A percentile compares a stretch with the other conserved stretches of the same genome.
phyloP scores from a whole-genome alignment of 208 protist genomes.

The Trypanosoma melophagium region DNA sequence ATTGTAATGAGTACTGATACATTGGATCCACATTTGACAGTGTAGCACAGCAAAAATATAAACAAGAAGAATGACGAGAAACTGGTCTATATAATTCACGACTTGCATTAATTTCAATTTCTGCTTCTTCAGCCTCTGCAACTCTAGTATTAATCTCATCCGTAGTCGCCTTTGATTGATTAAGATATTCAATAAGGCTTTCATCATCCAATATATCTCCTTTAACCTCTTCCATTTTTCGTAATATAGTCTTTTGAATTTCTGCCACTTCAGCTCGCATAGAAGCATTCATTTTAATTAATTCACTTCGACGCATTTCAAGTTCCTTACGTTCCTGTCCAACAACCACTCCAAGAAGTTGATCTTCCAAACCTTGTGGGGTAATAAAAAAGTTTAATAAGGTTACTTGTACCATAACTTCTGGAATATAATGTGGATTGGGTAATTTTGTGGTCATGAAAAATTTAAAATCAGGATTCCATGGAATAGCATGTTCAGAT shows the following conservation, averaged over 20 bases:
- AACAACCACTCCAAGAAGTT: slow-evolving; percentile 97
- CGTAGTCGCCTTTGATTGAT: slow-evolving; percentile 96
- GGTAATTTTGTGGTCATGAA: slow-evolving; percentile 98
- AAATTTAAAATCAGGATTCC: slow-evolving; percentile 96
- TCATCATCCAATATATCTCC: slow-evolving; percentile 98
- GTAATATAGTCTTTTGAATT: slow-evolving; percentile 96
- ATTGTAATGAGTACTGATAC: slow-evolving; percentile 97
- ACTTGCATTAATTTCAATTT: slow-evolving; percentile 96
- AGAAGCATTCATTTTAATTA: slow-evolving; percentile 95
- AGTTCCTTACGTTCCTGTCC: slow-evolving; percentile 97
- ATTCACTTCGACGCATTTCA: slow-evolving; percentile 92
- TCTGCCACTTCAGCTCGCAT: slow-evolving; percentile 96
- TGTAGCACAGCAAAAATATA: slow-evolving; percentile 98
- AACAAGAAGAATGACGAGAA: slow-evolving; percentile 92
- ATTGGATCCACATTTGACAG: slow-evolving; percentile 95
- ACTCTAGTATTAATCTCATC: slow-evolving; percentile 92
- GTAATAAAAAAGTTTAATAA: slow-evolving; percentile 99
- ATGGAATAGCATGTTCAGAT: slow-evolving; percentile 95
- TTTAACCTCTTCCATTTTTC: slow-evolving; percentile 93
- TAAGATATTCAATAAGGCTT: slow-evolving; percentile 94
- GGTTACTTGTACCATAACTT: slow-evolving; percentile 97
- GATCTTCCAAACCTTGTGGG: slow-evolving; percentile 96
- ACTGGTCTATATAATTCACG: slow-evolving; percentile 95
- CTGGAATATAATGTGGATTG: slow-evolving; percentile 97
- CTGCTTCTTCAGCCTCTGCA: slow-evolving; percentile 95